Percentiles rank a stretch among this genome's conserved stretches.
These are phyloP conservation scores for Penicillium salamii DNA, from an alignment of 495 filamentous ascomycete genomes.

Conservation along the genomic window DNA sequence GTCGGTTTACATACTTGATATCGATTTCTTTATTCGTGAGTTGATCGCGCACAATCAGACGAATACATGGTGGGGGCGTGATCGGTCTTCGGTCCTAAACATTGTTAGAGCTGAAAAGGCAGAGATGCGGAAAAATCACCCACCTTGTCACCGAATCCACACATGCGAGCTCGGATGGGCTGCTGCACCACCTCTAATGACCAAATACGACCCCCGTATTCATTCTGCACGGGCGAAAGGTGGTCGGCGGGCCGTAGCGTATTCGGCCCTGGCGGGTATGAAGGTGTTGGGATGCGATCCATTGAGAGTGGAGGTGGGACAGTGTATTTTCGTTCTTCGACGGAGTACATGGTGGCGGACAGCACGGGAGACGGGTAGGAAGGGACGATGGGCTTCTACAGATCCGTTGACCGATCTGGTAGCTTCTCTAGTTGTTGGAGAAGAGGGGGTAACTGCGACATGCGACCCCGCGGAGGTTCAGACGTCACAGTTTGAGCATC, in stretches of 20 bases:
- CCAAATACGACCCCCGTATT: conserved; percentile 50
- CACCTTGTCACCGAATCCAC: conserved; percentile 98
- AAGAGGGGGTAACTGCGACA: conserved; percentile 16
- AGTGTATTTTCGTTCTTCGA: conserved; percentile 44
- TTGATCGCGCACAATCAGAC: conserved; percentile 76
- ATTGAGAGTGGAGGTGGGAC: conserved; percentile 44
- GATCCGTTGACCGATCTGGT: conserved; percentile 15
- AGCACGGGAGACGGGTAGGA: conserved; percentile 19
- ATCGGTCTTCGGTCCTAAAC: conserved; percentile 88
- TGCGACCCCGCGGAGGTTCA: conserved; percentile 29
- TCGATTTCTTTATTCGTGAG: conserved; percentile 83
- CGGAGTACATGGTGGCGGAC: conserved; percentile 42
- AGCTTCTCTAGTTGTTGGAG: conserved; percentile 5
- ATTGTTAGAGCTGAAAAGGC: conserved; percentile 3
- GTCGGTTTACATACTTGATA: conserved; percentile 62
- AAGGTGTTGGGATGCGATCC: conserved; percentile 45
- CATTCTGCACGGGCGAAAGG: conserved; percentile 36
- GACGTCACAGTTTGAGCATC: conserved; percentile 36
- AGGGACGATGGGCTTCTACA: conserved; percentile 10
- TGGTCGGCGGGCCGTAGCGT: conserved; percentile 35
- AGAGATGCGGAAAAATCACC: conserved; percentile 11
- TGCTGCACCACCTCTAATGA: conserved; percentile 87
- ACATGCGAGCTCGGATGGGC: conserved; percentile 93
- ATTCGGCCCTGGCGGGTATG: conserved; percentile 37
- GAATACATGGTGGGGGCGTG: conserved; percentile 90